Evolutionary conservation across 192 early-diverging fungal species (phyloP).

Genomic region (Umbelopsis sp.): DNA sequence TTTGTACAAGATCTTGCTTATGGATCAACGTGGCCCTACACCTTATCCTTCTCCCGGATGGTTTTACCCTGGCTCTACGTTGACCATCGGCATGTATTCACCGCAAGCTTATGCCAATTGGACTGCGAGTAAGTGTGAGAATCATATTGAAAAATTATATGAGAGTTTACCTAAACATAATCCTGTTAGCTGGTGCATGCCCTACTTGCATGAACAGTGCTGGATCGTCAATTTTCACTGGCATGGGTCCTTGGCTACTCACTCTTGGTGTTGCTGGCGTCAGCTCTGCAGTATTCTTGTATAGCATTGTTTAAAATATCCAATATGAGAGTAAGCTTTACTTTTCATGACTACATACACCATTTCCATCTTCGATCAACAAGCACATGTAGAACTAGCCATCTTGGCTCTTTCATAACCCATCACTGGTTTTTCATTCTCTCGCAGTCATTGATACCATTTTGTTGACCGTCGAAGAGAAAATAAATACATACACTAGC

Average conservation of each 20-base stretch:
- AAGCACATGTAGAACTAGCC: too few species aligned
- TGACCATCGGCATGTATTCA: slow-evolving; percentile 40
- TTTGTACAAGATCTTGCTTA: slow-evolving; percentile 37
- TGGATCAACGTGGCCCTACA: slow-evolving; percentile 40
- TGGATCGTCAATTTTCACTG: slow-evolving; percentile 3
- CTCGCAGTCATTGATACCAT: too few species aligned
- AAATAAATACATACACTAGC: too few species aligned
- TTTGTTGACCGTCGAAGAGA: too few species aligned
- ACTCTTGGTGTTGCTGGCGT: slow-evolving; percentile 33
- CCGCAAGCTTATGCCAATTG: slow-evolving; percentile 32
- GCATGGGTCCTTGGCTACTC: slow-evolving; percentile 25
- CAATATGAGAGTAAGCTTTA: neutral
- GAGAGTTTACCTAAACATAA: slow-evolving; percentile 19
- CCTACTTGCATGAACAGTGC: slow-evolving; percentile 40
- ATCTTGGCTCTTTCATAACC: too few species aligned
- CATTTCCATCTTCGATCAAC: too few species aligned
- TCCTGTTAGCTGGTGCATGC: slow-evolving; percentile 29
- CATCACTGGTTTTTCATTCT: too few species aligned
- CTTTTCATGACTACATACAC: neutral
- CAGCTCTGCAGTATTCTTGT: slow-evolving; percentile 31
- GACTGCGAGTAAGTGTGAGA: slow-evolving; percentile 32
- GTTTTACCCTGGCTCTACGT: slow-evolving; percentile 26
- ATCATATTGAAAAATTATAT: neutral
- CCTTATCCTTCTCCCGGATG: slow-evolving; percentile 32
- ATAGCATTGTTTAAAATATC: slow-evolving; percentile 15